Evolutionary conservation across 352 stramenopile genomes (phyloP), one percentile per base, ranked within the genome.

Genomic region (Pythium apleroticum): DNA sequence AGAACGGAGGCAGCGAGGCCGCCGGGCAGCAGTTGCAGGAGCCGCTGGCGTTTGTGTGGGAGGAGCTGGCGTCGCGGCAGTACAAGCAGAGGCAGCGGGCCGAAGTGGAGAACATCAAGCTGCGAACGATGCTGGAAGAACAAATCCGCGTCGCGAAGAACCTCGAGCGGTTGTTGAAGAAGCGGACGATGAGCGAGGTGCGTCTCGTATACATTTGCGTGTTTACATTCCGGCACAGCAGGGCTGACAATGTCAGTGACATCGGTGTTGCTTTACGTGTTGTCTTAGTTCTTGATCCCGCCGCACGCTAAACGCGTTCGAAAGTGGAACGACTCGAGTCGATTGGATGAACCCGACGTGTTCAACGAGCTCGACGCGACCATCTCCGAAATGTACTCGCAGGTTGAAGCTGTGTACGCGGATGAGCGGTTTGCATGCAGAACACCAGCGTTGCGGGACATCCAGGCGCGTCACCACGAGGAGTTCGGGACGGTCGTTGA

Each of bases 71-170:
- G 3, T 61, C 73, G 22, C 65, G 72, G 10, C 75, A 86, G 49
- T 69, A 68, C 1, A 37, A 65, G 11, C 75, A 83, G 52, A 65
- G 71, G 9, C 66, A 77, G 58, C 75, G 77, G 39, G 64, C 73
- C 20, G 75, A 85, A 64, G 71, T 65, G 17, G 75, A 86, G 52
- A 84, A 86, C 37, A 65, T 80, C 45, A 68, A 72, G 22, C 71
- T 88, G 0, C 79, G 76, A 35, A 39, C 75, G 22, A 71, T 81
- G 31, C 55, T 86, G 24, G 75, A 88, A 53, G 76, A 63, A 50
- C 65, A 71, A 52, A 56, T 63, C 30, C 39, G 39, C n/a, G 52
- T 71, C 14, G 65, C 65, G 20, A 66, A 66, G 37, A 71, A 55
- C 20, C 52, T 71, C 17, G 41, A 71, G 35, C 33, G 49, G 22